These are phyloP conservation scores for Aotearoamyces nothofagi DNA, from an alignment of 2,329 filamentous ascomycete species.

Conservation along the genomic window DNA sequence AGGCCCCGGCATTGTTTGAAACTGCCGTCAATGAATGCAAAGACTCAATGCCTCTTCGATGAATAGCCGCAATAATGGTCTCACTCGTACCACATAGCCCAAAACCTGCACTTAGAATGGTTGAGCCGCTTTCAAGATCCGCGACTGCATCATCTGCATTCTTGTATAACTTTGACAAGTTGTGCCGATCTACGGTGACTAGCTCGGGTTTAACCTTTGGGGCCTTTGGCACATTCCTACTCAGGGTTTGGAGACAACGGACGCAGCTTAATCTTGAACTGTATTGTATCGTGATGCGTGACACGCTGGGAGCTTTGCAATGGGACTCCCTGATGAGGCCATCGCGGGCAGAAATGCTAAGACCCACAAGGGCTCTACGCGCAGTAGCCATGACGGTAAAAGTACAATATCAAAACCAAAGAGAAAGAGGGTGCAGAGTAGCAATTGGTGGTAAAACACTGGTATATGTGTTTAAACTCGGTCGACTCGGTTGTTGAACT, in stretches of 20 bases:
- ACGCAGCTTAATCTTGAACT: neutral
- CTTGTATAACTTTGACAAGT: slow-evolving; percentile 30
- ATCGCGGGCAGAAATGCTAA: neutral
- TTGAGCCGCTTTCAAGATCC: slow-evolving; percentile 55
- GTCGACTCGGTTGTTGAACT: too few relatives aligned
- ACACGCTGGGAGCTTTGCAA: neutral
- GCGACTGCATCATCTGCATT: slow-evolving; percentile 54
- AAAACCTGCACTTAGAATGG: slow-evolving; percentile 63
- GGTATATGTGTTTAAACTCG: too few relatives aligned
- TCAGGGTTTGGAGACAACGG: neutral
- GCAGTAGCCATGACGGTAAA: neutral
- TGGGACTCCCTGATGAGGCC: neutral
- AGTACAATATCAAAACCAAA: too few relatives aligned
- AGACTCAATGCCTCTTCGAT: slow-evolving; percentile 38
- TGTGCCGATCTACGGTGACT: slow-evolving; percentile 9
- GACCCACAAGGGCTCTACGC: neutral
- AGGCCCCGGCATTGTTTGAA: slow-evolving; percentile 66
- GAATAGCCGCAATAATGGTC: slow-evolving; percentile 56
- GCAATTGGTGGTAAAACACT: too few relatives aligned
- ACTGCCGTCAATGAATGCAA: slow-evolving; percentile 52
- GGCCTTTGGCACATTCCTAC: neutral
- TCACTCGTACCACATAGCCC: slow-evolving; percentile 70
- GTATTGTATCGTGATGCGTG: neutral
- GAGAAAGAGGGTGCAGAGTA: too few relatives aligned
- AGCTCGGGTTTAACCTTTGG: neutral